phyloP scores from a whole-genome alignment of 2,329 filamentous ascomycete species.

The Conoideocrella luteorostrata region DNA sequence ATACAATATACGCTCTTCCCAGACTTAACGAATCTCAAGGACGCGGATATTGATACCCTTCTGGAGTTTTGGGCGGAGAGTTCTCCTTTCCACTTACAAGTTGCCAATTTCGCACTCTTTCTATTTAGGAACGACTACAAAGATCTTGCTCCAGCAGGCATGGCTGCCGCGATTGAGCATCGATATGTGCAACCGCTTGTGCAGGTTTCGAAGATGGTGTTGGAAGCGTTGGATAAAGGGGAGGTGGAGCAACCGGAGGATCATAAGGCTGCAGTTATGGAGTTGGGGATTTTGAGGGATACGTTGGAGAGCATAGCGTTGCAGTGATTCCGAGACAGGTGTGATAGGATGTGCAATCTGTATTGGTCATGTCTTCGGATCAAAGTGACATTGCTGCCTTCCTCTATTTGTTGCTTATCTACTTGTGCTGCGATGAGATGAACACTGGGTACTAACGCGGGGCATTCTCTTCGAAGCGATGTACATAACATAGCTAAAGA shows the following conservation, averaged over 20 bases:
- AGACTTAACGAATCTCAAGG: slow-evolving; percentile 40
- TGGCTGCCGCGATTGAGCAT: slow-evolving; percentile 51
- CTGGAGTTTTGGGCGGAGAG: slow-evolving; percentile 47
- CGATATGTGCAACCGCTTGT: slow-evolving; percentile 51
- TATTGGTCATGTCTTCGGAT: background rate
- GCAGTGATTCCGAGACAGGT: no score
- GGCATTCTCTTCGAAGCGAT: no score
- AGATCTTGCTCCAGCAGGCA: slow-evolving; percentile 46
- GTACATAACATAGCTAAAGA: no score
- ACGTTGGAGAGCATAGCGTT: slow-evolving; percentile 35
- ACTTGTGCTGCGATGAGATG: no score
- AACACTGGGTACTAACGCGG: no score
- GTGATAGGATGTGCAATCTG: no score
- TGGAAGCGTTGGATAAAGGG: slow-evolving; percentile 24
- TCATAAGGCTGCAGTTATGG: slow-evolving; percentile 26
- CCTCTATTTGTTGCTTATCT: no score
- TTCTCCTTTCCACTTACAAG: slow-evolving; percentile 50
- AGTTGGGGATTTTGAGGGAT: slow-evolving; percentile 36
- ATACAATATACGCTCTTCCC: slow-evolving; percentile 59
- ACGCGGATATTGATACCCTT: slow-evolving; percentile 35
- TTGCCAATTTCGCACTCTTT: slow-evolving; percentile 55
- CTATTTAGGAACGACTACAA: slow-evolving; percentile 40
- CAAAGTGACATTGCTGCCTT: no score
- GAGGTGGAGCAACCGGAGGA: slow-evolving; percentile 23
- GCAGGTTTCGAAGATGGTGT: slow-evolving; percentile 32